phyloP scores from a whole-genome alignment of 1,284 basidiomycete genomes.

The Uromyces viciae-fabae region DNA sequence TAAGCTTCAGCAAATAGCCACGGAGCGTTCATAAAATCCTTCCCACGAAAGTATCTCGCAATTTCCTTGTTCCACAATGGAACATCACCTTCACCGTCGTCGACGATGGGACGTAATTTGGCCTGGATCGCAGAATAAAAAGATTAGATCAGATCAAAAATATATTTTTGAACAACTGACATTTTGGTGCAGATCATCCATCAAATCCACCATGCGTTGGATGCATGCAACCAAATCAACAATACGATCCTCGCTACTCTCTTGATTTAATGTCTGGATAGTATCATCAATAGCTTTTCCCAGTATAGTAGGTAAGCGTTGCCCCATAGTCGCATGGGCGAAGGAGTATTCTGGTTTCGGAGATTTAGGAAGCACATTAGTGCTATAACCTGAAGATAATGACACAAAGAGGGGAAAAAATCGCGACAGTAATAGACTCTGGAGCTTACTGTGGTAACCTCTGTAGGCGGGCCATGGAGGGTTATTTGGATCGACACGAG shows the following conservation, averaged over 20 bases:
- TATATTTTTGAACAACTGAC: constrained; percentile 43
- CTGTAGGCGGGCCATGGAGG: constrained; percentile 81
- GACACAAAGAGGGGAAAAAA: not conserved
- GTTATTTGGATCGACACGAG: constrained; percentile 72
- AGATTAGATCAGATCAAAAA: not conserved
- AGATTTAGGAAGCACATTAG: too few relatives aligned
- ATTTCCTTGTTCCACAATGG: constrained; percentile 96
- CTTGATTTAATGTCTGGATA: constrained; percentile 81
- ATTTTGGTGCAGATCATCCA: constrained; percentile 57
- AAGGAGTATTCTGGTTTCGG: constrained; percentile 52
- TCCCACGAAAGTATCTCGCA: constrained; percentile 86
- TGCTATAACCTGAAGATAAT: not conserved
- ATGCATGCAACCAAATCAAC: constrained; percentile 82
- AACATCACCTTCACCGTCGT: constrained; percentile 89
- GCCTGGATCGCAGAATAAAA: constrained; percentile 63
- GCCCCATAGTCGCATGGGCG: constrained; percentile 64
- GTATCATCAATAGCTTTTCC: constrained; percentile 94
- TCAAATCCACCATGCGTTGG: constrained; percentile 59
- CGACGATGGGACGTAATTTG: constrained; percentile 77
- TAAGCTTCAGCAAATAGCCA: constrained; percentile 97
- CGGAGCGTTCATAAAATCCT: constrained; percentile 88
- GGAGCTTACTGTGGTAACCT: constrained; percentile 58
- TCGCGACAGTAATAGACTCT: not conserved
- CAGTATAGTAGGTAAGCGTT: constrained; percentile 86
- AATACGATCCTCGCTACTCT: constrained; percentile 75